Evolutionary conservation across 2,329 filamentous ascomycete species (phyloP), one percentile per base, ranked within the genome.

Genomic region (Botrytis sinoallii): DNA sequence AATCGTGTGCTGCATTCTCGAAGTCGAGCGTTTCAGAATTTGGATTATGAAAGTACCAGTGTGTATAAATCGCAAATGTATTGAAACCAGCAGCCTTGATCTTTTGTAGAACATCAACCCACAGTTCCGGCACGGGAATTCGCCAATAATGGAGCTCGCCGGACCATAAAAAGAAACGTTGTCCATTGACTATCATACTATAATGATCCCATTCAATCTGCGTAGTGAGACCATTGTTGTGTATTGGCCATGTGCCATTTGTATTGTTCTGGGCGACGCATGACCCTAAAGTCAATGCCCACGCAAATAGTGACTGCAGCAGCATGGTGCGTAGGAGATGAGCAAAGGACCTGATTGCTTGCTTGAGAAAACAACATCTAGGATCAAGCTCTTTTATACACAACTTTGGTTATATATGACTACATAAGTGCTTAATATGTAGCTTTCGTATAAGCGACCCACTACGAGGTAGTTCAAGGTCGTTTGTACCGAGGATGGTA

Each of bases 61-160:
- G 88, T 8, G 90, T 85, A 78, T 95, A 95, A 81, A 95, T 93
- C 0, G 91, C 93, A 2, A 94, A 91, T 59, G 89, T 87, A 77
- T 92, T 95, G 83, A 93, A 95, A 3, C 86, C 78, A 35, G 93
- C 83, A 0, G 92, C 91, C 81, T 92, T 94, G 81, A 95, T 90
- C 82, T 97, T 96, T 78, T 96, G 91, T 76, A 96, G 91, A 2
- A 95, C 80, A 76, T 95, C 93, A 14, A 92, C 84, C 85, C 91
- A 90, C 4, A 92, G 82, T 35, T 84, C 84, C 4, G 88, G 86
- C 2, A 91, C 89, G 0, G 89, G 89, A 4, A 90, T 82, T 78
- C 88, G 74, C 83, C 83, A 86, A 78, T 87, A 88, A 76, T 88
- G 86, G 35, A 88, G 84, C 77, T 79, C 71, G 12, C 71, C 71